Conservation (phyloP, 2,329 filamentous ascomycete species). For the Aspergillus brunneoviolaceus region DNA sequence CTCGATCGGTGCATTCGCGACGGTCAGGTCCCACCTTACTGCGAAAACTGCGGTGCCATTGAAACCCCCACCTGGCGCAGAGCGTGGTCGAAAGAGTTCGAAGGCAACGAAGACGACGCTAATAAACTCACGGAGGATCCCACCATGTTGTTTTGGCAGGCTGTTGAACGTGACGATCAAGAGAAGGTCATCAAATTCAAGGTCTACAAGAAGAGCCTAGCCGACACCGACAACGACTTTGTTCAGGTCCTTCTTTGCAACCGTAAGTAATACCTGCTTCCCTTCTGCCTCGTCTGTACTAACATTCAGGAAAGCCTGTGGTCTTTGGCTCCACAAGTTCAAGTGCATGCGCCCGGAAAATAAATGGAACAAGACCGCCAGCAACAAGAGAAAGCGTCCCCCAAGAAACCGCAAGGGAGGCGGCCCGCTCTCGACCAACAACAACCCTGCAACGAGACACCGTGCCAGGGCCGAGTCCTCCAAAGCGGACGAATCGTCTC, state of each 20-base stretch:
- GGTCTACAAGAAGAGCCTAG: constrained; percentile 71
- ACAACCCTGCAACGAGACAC: constrained; percentile 28
- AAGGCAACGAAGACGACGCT: constrained; percentile 67
- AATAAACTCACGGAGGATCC: constrained; percentile 72
- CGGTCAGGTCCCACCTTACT: constrained; percentile 84
- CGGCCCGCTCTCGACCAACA: constrained; percentile 35
- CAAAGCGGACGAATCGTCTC: constrained; percentile 39
- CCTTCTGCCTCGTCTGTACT: constrained; percentile 8
- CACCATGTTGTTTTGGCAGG: constrained; percentile 70
- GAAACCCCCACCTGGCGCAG: constrained; percentile 96
- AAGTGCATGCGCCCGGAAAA: constrained; percentile 79
- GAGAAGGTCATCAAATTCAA: constrained; percentile 67
- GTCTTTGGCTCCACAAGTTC: constrained; percentile 90
- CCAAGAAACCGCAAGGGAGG: constrained; percentile 34
- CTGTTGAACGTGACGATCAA: constrained; percentile 62
- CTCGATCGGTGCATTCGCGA: constrained; percentile 63
- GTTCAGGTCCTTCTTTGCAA: constrained; percentile 81
- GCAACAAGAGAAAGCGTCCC: constrained; percentile 42
- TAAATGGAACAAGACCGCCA: constrained; percentile 71
- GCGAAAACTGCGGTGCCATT: constrained; percentile 89
- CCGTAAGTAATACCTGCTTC: constrained; percentile 55
- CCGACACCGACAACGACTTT: constrained; percentile 68
- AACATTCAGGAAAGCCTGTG: constrained; percentile 62
- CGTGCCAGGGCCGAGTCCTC: constrained; percentile 30
- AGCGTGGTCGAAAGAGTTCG: constrained; percentile 75